Evolutionary conservation across 2,329 filamentous ascomycete genomes (phyloP).

Genomic region (Claviceps maximensis): DNA sequence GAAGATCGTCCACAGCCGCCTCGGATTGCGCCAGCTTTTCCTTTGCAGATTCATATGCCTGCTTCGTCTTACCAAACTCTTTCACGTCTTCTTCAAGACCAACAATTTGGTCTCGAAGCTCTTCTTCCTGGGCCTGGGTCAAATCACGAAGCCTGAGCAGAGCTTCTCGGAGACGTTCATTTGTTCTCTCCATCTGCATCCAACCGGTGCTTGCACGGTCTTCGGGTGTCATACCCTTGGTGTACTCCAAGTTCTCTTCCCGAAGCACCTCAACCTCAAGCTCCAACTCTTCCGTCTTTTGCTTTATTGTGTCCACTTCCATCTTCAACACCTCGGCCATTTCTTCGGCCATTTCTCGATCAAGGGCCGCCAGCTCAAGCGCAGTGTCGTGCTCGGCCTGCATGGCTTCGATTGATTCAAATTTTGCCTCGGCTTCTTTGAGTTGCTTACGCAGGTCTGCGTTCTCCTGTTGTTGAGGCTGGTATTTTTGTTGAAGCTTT

Average conservation of each 20-base stretch:
- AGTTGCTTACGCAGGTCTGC: constrained; percentile 61
- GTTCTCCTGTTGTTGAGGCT: constrained; percentile 71
- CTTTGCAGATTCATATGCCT: constrained; percentile 55
- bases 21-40: constrained; percentile 63
- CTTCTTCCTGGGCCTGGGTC: constrained; percentile 70
- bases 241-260: constrained; percentile 76
- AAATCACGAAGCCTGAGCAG: constrained; percentile 75
- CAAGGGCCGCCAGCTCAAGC: constrained; percentile 75
- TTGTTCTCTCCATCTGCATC: constrained; percentile 83
- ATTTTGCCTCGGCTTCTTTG: constrained; percentile 58
- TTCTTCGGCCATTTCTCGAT: constrained; percentile 94
- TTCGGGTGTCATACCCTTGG: constrained; percentile 74
- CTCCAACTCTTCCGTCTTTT: constrained; percentile 69
- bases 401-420: constrained; percentile 54
- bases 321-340: constrained; percentile 69
- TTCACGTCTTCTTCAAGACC: constrained; percentile 60
- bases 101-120: constrained; percentile 62
- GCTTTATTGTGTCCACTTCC: constrained; percentile 65
- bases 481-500: constrained; percentile 80
- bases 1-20: constrained; percentile 67
- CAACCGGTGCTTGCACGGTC: constrained; percentile 78
- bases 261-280: constrained; percentile 76
- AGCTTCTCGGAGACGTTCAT: constrained; percentile 76
- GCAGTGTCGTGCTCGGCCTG: constrained; percentile 73
- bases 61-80: constrained; percentile 52